phyloP scores from a whole-genome alignment of 2,329 filamentous ascomycete genomes.

The Aspergillus sclerotialis region DNA sequence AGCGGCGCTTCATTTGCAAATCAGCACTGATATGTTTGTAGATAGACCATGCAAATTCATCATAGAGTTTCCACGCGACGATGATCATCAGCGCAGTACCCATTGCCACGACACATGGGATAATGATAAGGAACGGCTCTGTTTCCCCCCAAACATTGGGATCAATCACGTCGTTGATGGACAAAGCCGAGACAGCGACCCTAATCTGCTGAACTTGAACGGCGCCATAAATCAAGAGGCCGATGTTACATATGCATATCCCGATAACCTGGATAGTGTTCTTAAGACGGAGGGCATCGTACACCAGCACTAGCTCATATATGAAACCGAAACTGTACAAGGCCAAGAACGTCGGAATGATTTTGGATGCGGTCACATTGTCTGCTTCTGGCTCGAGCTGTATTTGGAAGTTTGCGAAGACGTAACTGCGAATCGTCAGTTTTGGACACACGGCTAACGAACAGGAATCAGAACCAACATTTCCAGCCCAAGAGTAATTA shows the following conservation, averaged over 20 bases:
- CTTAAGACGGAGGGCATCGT: slow-evolving; percentile 87
- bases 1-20: slow-evolving; percentile 91
- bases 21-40: slow-evolving; percentile 99
- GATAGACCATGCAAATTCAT: slow-evolving; percentile 98
- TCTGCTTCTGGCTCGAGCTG: slow-evolving; percentile 39
- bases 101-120: slow-evolving; percentile 75
- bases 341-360: slow-evolving; percentile 91
- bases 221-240: slow-evolving; percentile 83
- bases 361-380: slow-evolving; percentile 41
- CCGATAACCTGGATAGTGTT: slow-evolving; percentile 99
- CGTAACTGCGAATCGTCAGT: slow-evolving; percentile 55
- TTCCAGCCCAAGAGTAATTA: slow-evolving; percentile 78
- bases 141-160: slow-evolving; percentile 60
- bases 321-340: slow-evolving; percentile 97
- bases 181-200: slow-evolving; percentile 58
- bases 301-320: slow-evolving; percentile 83
- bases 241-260: slow-evolving; percentile 84
- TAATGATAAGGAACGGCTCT: slow-evolving; percentile 71
- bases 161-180: slow-evolving; percentile 38
- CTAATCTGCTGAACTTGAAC: slow-evolving; percentile 89
- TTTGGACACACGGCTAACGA: neutral
- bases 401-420: slow-evolving; percentile 78
- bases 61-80: slow-evolving; percentile 89
- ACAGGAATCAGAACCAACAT: slow-evolving; percentile 54
- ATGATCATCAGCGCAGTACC: slow-evolving; percentile 66